Evolutionary conservation across 176 grass and related monocot genomes (phyloP), one percentile per base, ranked within the genome.

Genomic region (Puya raimondii): DNA sequence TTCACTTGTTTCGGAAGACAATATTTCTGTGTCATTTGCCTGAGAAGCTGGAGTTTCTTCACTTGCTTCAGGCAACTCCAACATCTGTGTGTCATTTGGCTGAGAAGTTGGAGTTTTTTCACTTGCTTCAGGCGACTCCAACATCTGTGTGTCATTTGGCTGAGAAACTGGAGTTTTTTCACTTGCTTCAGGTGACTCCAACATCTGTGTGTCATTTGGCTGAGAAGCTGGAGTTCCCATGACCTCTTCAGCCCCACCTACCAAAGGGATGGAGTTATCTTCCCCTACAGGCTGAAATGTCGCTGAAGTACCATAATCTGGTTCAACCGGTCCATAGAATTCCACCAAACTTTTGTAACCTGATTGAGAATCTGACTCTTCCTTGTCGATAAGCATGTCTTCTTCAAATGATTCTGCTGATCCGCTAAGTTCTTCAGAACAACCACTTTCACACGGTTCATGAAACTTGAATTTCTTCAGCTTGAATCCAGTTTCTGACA

Each of bases 391-490:
- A 71, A n/a, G 7, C 9, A 53, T 64, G 12, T 52, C 65, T 72
- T 67, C 63, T 29, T 76, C 67, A 4, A 82, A 79, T 79, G 59
- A 79, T 68, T 79, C 77, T 11, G 78, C 67, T 25, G 29, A 67
- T 8, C 63, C 48, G 63, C 75, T 76, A 72, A 48, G 53, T 50
- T 76, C 72, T 64, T 8, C 68, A 76, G 61, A 72, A 72, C 47
- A 82, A 70, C 67, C 67, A 79, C 20, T 51, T 10, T 70, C 50
- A 12, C 15, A 25, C 8, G 18, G 27, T 48, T 48, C 18, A 51
- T 47, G 3, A 71, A 48, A 78, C 49, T 88, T 76, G 48, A 82
- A 76, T 75, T 80, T 83, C 65, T 85, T 67, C 67, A 83, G 70
- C 51, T 73, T 65, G 22, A 88, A 81, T 65, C 63, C 64, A 74